Evolutionary conservation across 805 yeast species (phyloP), one percentile per base, ranked within the genome.

Genomic region (Metschnikowia continentalis): DNA sequence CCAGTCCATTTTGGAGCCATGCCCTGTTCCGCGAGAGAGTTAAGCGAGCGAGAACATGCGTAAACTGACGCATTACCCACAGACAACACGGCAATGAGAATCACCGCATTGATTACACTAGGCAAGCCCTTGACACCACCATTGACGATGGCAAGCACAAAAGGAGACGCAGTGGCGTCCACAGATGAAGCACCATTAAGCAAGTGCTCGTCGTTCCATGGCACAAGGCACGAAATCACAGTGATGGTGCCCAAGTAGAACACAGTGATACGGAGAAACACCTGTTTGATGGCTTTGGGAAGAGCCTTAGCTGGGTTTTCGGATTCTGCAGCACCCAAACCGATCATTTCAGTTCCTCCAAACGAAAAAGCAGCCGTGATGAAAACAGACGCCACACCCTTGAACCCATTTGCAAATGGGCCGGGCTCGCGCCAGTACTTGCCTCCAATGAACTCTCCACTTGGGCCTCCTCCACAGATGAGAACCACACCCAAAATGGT

Each of bases 71-170:
- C 71, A 53, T 72, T 72, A 6, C 75, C 76, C 49, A 72, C 91
- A 6, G 90, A 85, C 49, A 84, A 67, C 26, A 86, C 89, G 3
- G 91, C 83, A 51, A 86, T 67, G 70, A 86, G 72, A 57, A 86
- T 84, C 40, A 86, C 89, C 19, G 82, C 88, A 63, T 86, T 86
- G 73, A 86, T 84, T 54, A 86, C 79, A 47, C 84, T 81, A 47
- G 91, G 91, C 45, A 85, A 75, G 39, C 81, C 86, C 45, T 70
- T 71, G 56, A 86, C 81, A 58, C 86, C 84, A 30, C 81, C 86
- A 48, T 76, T 70, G 32, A 76, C 71, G 50, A 85, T 80, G 38
- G 91, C 90, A 66, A 86, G 77, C 57, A 86, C 91, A 63, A 85
- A 86, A 23, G 92, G 92, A 15, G 91, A 86, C 30, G 88, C 84